These are phyloP conservation scores for Cadophora sp. DNA, from an alignment of 2,329 filamentous ascomycete species.

Conservation along the genomic window DNA sequence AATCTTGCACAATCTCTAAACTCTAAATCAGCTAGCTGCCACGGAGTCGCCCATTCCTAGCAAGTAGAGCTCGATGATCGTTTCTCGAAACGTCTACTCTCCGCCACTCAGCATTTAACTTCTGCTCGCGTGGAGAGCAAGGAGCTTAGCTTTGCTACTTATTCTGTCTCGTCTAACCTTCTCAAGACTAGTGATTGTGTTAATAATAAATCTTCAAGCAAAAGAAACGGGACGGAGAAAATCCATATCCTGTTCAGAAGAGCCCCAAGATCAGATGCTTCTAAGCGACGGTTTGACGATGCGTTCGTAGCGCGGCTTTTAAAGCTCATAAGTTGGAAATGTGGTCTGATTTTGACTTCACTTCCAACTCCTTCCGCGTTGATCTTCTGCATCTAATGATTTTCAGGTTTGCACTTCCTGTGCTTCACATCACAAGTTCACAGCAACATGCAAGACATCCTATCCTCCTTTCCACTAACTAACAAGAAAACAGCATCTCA, in stretches of 20 bases:
- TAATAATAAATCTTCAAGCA: background rate
- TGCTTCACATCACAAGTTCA: background rate
- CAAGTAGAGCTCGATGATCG: background rate
- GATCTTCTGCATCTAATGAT: background rate
- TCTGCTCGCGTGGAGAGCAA: background rate
- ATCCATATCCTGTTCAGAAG: slow-evolving; percentile 1
- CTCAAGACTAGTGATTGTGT: background rate
- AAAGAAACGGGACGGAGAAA: background rate
- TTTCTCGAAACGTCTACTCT: background rate
- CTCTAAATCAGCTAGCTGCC: background rate
- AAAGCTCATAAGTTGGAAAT: background rate
- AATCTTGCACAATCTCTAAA: background rate
- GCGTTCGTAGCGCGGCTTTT: background rate
- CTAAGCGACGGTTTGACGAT: slow-evolving; percentile 5
- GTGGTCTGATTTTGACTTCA: slow-evolving; percentile 4
- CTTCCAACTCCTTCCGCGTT: background rate
- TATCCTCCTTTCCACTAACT: background rate
- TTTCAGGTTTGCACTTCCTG: background rate
- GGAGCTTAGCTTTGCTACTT: background rate
- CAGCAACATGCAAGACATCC: background rate
- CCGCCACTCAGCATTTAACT: background rate
- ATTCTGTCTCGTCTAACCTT: background rate
- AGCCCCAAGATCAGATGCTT: background rate
- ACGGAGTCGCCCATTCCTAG: background rate
- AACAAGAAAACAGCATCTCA: background rate